Evolutionary conservation across 2,329 filamentous ascomycete species (phyloP).

Genomic region (Colletotrichum liaoningense): DNA sequence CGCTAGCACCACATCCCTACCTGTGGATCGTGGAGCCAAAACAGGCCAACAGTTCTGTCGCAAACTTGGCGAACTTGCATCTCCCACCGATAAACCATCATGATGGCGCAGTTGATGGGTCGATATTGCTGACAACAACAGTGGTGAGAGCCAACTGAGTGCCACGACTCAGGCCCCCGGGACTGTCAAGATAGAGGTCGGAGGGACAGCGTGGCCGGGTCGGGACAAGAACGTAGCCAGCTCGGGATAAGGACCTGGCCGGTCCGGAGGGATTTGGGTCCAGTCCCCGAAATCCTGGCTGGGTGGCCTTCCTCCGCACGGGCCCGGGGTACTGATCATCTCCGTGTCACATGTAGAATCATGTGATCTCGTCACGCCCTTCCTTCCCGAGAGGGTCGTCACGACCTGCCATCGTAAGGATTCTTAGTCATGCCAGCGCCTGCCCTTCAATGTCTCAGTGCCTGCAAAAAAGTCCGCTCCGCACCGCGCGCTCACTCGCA

Average conservation of each 20-base stretch:
- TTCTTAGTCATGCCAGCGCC: background rate
- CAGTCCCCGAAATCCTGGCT: background rate
- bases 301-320: background rate
- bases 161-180: background rate
- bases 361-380: slow-evolving; percentile 34
- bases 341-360: background rate
- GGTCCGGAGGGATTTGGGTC: background rate
- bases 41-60: too few species aligned
- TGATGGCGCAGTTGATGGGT: background rate
- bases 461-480: slow-evolving; percentile 2
- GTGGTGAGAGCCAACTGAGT: background rate
- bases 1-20: background rate
- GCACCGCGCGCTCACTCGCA: background rate
- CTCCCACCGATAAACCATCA: background rate
- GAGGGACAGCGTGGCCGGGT: background rate
- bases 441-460: background rate
- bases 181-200: background rate
- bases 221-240: background rate
- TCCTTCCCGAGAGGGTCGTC: background rate
- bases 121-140: background rate
- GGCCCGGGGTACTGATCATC: background rate
- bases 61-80: too few species aligned
- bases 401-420: slow-evolving; percentile 18
- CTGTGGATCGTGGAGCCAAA: background rate
- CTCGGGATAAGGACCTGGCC: background rate